Percentiles rank a stretch among this genome's conserved stretches.
phyloP scores from a whole-genome alignment of 805 yeast genomes.

The Kodamaea restingae region DNA sequence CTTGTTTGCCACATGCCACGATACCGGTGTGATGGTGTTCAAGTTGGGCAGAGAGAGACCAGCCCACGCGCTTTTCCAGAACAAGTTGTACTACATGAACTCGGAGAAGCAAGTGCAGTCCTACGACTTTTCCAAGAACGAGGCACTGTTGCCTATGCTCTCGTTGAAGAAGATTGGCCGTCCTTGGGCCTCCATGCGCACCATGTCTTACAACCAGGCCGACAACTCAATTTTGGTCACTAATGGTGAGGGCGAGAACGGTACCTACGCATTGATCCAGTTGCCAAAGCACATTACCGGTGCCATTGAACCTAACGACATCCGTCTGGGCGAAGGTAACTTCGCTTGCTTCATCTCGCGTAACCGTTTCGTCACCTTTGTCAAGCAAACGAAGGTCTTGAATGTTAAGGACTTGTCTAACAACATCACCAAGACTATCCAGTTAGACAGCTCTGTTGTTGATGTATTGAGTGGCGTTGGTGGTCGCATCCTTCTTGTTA shows the following conservation, averaged over 20 bases:
- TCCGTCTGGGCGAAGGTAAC: conserved; percentile 74
- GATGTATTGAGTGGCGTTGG: conserved; percentile 79
- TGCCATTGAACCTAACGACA: conserved; percentile 87
- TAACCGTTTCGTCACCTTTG: conserved; percentile 84
- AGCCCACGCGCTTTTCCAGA: conserved; percentile 70
- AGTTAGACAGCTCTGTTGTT: conserved; percentile 59
- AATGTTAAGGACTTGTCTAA: conserved; percentile 82
- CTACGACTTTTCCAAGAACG: conserved; percentile 63
- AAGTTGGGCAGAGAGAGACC: conserved; percentile 97
- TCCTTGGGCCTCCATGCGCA: conserved; percentile 80
- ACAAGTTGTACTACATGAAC: conserved; percentile 71
- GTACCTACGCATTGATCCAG: conserved; percentile 66
- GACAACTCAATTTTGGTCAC: conserved; percentile 84
- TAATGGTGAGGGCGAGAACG: conserved; percentile 65
- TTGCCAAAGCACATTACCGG: conserved; percentile 87
- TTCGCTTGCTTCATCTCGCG: conserved; percentile 91
- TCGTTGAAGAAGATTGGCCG: conserved; percentile 82
- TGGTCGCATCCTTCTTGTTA: conserved; percentile 76
- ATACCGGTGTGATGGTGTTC: conserved; percentile 96
- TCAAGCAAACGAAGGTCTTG: conserved; percentile 58
- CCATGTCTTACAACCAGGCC: conserved; percentile 86
- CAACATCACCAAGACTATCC: conserved; percentile 75
- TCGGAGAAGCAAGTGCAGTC: conserved; percentile 82
- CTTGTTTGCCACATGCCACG: conserved; percentile 94
- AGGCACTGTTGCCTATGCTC: conserved; percentile 70